Conservation (phyloP, 345 rosid species). For the Cardamine occulta region DNA sequence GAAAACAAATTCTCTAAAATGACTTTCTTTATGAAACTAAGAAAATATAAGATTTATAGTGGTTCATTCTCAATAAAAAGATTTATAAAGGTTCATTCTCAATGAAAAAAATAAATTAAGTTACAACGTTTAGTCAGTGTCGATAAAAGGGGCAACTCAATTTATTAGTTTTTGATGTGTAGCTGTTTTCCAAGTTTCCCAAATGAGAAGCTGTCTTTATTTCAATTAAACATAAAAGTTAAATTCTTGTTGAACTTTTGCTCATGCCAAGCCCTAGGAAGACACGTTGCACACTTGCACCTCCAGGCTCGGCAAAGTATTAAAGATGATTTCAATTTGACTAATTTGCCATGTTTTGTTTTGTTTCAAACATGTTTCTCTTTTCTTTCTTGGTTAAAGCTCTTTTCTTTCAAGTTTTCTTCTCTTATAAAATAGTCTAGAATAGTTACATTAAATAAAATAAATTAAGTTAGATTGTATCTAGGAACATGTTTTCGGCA, state of each 20-base stretch:
- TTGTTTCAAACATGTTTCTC: background rate
- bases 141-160: background rate
- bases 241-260: background rate
- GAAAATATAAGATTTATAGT: too few relatives aligned
- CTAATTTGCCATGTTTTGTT: background rate
- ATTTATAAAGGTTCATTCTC: too few relatives aligned
- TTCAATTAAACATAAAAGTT: background rate
- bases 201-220: background rate
- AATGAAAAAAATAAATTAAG: too few relatives aligned
- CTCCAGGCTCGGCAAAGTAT: background rate
- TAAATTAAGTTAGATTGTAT: background rate
- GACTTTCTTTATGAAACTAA: too few relatives aligned
- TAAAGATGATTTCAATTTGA: background rate
- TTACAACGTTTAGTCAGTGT: background rate
- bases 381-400: too few relatives aligned
- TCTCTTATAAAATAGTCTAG: background rate
- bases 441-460: background rate
- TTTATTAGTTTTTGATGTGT: background rate
- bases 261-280: background rate
- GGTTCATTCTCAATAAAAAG: too few relatives aligned
- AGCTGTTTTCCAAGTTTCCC: background rate
- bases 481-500: background rate
- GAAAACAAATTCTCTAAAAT: too few relatives aligned
- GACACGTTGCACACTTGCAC: constrained; percentile 1
- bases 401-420: background rate